A percentile compares a stretch with the other conserved stretches of the same genome.
Conservation (phyloP, 768 basidiomycete species). For the Candolleomyces efflorescens region DNA sequence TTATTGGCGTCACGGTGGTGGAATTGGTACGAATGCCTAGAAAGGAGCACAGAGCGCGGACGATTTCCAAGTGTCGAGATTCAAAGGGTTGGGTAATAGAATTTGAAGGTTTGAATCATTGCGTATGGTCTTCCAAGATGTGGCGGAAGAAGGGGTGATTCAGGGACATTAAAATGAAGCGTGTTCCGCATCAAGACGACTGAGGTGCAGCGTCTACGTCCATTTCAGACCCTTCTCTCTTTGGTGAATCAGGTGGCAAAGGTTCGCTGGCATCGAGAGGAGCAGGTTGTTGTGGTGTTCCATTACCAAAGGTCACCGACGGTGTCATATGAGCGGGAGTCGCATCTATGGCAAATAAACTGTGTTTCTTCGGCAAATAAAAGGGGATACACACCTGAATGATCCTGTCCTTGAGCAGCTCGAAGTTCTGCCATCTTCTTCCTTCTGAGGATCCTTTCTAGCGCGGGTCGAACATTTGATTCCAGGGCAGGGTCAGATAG, state of each 20-base stretch:
- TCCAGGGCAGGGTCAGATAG: slow-evolving; percentile 46
- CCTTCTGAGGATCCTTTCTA: slow-evolving; percentile 44
- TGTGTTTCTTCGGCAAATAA: neutral
- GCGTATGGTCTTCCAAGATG: too few relatives aligned
- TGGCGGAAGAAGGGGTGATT: too few relatives aligned
- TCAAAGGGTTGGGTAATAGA: too few relatives aligned
- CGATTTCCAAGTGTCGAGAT: too few relatives aligned
- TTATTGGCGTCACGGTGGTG: too few relatives aligned
- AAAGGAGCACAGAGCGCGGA: too few relatives aligned
- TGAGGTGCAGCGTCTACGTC: neutral
- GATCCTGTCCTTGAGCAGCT: neutral
- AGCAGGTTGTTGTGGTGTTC: neutral
- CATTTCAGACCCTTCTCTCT: neutral
- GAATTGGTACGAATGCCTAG: too few relatives aligned
- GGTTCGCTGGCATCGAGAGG: neutral
- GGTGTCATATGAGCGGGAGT: neutral
- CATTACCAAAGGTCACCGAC: neutral
- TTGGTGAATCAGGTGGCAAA: neutral
- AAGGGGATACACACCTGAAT: neutral
- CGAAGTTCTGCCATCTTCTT: slow-evolving; percentile 22
- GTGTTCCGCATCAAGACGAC: neutral
- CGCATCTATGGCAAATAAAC: neutral
- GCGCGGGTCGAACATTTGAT: slow-evolving; percentile 35
- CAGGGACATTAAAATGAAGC: too few relatives aligned
- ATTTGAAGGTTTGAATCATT: too few relatives aligned